Conservation (phyloP, 257 asterid genomes). For the Gentiana straminea region DNA sequence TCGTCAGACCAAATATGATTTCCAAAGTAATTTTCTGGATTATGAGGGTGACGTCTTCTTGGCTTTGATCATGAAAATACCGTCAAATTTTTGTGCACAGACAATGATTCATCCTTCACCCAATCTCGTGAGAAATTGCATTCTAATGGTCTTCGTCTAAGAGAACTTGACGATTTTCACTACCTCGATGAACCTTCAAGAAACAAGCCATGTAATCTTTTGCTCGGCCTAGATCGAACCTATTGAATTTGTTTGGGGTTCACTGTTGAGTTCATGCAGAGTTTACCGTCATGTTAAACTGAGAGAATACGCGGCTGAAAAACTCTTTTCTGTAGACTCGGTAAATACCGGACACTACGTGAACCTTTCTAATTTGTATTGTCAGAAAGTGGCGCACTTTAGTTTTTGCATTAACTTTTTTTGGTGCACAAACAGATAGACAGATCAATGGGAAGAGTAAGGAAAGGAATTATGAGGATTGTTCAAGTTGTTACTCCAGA, state of each 20-base stretch:
- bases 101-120: constrained; percentile 24
- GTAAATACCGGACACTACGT: constrained; percentile 43
- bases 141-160: constrained; percentile 16
- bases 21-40: constrained; percentile 18
- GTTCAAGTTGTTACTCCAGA: too few relatives aligned
- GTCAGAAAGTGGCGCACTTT: too few relatives aligned
- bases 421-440: too few relatives aligned
- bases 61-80: constrained; percentile 12
- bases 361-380: constrained; percentile 53
- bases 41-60: constrained; percentile 14
- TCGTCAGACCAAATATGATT: constrained; percentile 14
- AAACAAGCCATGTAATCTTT: constrained; percentile 22
- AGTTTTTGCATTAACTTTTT: too few relatives aligned
- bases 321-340: constrained; percentile 34
- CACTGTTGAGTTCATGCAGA: constrained; percentile 51
- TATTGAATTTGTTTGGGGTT: constrained; percentile 52
- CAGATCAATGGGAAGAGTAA: too few relatives aligned
- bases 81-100: constrained; percentile 14
- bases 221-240: constrained; percentile 47
- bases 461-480: too few relatives aligned
- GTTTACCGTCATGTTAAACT: constrained; percentile 30
- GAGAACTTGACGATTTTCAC: constrained; percentile 25
- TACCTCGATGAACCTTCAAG: constrained; percentile 21
- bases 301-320: constrained; percentile 47
- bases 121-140: constrained; percentile 21